phyloP scores from a whole-genome alignment of 495 filamentous ascomycete genomes.

The Sordaria brevicollis region DNA sequence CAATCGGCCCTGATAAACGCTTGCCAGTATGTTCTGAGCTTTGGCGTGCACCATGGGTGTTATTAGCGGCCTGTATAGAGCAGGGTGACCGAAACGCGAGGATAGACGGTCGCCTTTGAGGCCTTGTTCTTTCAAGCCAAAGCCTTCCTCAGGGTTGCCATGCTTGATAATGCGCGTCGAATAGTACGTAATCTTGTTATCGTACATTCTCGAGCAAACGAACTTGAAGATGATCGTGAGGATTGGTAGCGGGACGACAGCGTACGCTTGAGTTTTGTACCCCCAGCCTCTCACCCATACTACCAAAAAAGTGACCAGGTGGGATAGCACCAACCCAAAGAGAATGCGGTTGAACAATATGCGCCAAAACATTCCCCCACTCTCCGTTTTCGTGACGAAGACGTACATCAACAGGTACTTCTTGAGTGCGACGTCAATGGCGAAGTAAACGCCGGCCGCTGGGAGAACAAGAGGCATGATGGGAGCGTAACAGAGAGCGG shows the following conservation, averaged over 20 bases:
- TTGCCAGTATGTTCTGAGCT: conserved; percentile 68
- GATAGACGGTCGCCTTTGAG: conserved; percentile 58
- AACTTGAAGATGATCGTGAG: conserved; percentile 77
- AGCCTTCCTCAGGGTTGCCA: conserved; percentile 36
- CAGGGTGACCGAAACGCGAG: conserved; percentile 81
- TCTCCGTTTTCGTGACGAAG: conserved; percentile 93
- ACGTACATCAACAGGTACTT: conserved; percentile 94
- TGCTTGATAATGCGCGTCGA: conserved; percentile 51
- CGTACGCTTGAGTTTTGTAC: conserved; percentile 47
- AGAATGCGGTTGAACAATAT: conserved; percentile 83
- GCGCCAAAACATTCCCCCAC: conserved; percentile 89
- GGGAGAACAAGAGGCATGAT: conserved; percentile 88
- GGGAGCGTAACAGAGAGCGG: conserved; percentile 75
- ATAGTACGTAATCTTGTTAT: conserved; percentile 67
- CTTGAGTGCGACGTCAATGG: conserved; percentile 77
- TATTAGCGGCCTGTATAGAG: conserved; percentile 76
- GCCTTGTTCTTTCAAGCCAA: conserved; percentile 32
- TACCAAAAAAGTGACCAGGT: conserved; percentile 66
- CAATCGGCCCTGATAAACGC: conserved; percentile 75
- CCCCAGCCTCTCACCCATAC: conserved; percentile 48
- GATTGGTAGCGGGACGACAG: conserved; percentile 68
- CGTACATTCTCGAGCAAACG: conserved; percentile 69
- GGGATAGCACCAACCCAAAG: conserved; percentile 70
- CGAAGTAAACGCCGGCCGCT: conserved; percentile 83
- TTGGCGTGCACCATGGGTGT: conserved; percentile 95